Conservation (phyloP, 306 rosid genomes). For the Fragaria iinumae region DNA sequence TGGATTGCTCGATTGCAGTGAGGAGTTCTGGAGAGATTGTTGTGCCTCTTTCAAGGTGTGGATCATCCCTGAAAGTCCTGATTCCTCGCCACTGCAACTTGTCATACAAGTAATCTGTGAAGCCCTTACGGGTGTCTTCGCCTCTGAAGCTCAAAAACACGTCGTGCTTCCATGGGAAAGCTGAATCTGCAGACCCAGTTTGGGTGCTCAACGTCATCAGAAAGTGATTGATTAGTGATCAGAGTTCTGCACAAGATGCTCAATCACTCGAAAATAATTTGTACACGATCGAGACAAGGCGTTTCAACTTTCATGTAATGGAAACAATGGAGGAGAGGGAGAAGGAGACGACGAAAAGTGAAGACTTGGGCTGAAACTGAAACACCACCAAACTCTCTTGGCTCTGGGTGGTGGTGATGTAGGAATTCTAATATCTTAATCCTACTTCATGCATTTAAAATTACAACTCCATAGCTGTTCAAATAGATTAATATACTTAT, state of each 20-base stretch:
- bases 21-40: background rate
- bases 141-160: slow-evolving; percentile 7
- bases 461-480: background rate
- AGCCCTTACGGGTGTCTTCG: background rate
- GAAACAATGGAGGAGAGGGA: background rate
- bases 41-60: background rate
- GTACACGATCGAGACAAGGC: background rate
- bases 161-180: background rate
- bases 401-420: background rate
- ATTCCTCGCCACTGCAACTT: background rate
- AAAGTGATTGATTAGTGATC: background rate
- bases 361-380: background rate
- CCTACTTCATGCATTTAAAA: no score
- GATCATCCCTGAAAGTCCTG: background rate
- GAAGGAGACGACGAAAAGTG: background rate
- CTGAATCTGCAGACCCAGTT: background rate
- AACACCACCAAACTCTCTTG: background rate
- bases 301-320: background rate
- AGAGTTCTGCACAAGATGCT: background rate
- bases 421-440: background rate
- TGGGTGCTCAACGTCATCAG: background rate
- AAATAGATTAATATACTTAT: slow-evolving; percentile 23
- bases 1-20: background rate
- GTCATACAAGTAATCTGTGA: background rate
- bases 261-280: no score